A percentile compares a stretch with the other conserved stretches of the same genome.
These are phyloP conservation scores for Xylaria sp. DNA, from an alignment of 2,329 filamentous ascomycete genomes.

Conservation along the genomic window DNA sequence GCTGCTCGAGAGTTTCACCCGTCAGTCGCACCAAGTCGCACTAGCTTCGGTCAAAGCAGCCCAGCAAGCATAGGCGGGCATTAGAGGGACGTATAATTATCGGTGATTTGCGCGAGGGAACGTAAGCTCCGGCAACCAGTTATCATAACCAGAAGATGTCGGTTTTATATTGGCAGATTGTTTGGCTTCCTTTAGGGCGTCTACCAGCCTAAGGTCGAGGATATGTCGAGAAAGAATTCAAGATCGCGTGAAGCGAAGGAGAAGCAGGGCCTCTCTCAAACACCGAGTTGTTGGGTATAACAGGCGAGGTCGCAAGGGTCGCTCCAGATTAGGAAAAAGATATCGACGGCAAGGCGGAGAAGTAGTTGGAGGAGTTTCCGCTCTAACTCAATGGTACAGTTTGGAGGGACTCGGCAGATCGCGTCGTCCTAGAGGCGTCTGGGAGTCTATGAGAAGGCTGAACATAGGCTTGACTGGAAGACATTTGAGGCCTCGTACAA, in stretches of 20 bases:
- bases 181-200: slow-evolving; percentile 37
- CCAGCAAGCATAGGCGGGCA: slow-evolving; percentile 24
- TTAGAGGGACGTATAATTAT: slow-evolving; percentile 43
- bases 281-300: slow-evolving; percentile 2
- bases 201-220: slow-evolving; percentile 52
- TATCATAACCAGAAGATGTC: slow-evolving; percentile 45
- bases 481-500: slow-evolving; percentile 16
- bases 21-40: slow-evolving; percentile 10
- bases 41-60: slow-evolving; percentile 5
- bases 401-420: slow-evolving; percentile 6
- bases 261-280: slow-evolving; percentile 20
- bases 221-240: slow-evolving; percentile 58
- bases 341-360: slow-evolving; percentile 5
- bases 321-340: slow-evolving; percentile 11
- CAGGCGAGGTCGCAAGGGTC: slow-evolving; percentile 4
- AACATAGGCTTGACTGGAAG: slow-evolving; percentile 8
- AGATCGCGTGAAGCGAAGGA: slow-evolving; percentile 46
- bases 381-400: slow-evolving; percentile 6
- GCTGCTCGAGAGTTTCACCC: slow-evolving; percentile 12
- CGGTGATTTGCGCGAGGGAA: slow-evolving; percentile 54
- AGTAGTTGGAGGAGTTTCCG: slow-evolving; percentile 5
- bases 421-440: slow-evolving; percentile 13
- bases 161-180: slow-evolving; percentile 31
- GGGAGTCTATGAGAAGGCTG: slow-evolving; percentile 16
- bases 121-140: slow-evolving; percentile 39